Evolutionary conservation across 2,329 filamentous ascomycete species (phyloP).

Genomic region (Balansia obtecta): DNA sequence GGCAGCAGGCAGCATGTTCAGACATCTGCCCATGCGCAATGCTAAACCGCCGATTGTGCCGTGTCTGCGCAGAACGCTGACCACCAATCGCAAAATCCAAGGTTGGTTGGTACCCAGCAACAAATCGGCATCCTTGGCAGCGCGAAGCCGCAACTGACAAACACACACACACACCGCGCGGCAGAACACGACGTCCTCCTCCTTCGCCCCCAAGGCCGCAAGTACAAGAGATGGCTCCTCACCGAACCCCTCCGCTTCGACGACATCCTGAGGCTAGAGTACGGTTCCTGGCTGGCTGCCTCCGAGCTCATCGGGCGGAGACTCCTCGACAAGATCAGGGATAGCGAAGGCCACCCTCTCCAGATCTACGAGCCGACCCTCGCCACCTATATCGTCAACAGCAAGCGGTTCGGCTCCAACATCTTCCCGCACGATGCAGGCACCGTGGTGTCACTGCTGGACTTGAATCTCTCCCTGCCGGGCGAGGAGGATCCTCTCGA

Average conservation of each 20-base stretch:
- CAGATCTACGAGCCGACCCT: constrained; percentile 54
- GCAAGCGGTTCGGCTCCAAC: constrained; percentile 61
- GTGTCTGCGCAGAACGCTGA: constrained; percentile 9
- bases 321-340: constrained; percentile 44
- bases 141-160: neutral
- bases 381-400: constrained; percentile 59
- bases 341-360: constrained; percentile 36
- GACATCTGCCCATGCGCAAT: no score
- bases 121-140: neutral
- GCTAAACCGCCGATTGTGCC: neutral
- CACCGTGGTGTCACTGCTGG: constrained; percentile 63
- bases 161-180: no score
- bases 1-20: no score
- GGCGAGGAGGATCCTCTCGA: constrained; percentile 17
- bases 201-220: constrained; percentile 25
- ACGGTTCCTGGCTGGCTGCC: constrained; percentile 36
- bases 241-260: constrained; percentile 22
- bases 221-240: constrained; percentile 25
- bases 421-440: constrained; percentile 62
- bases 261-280: constrained; percentile 21
- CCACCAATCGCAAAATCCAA: constrained; percentile 16
- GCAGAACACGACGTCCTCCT: constrained; percentile 29
- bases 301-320: constrained; percentile 51
- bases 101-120: constrained; percentile 10
- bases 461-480: constrained; percentile 49